Evolutionary conservation across 257 asterid genomes (phyloP), one percentile per base, ranked within the genome.

Genomic region (Nicotiana knightiana): DNA sequence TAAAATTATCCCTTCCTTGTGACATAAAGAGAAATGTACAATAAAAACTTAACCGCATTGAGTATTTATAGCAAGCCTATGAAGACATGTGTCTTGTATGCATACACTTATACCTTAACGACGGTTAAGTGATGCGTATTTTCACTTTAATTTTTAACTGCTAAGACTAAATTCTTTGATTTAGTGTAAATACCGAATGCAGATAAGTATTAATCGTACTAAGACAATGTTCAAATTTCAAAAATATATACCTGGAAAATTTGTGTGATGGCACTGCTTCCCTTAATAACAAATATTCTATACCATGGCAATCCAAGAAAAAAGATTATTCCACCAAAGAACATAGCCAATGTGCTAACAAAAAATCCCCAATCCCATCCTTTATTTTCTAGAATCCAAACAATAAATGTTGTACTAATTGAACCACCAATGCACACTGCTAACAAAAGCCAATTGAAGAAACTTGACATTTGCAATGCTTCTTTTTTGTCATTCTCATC

Each of bases 311-410:
- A 81, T 9, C 97, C 98, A 9, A 33, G 67, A 17, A 85, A 82
- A 48, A 91, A 89, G 21, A 85, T 63, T 8, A 92, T 9, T 0
- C 88, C 70, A 1, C 87, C 96, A 0, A 87, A n/a, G 79, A 91
- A 84, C 92, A 92, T 86, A n/a, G 93, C 88, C 63, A 90, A 17
- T 0, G 94, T 81, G 76, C 94, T 84, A 3, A 87, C 85, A 10
- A 89, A 71, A 15, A 90, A 87, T 0, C 98, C 96, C 88, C 86
- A 82, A 1, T 88, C 98, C 97, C 97, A 92, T 21, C 96, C 98
- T 88, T 88, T 93, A 79, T 92, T 90, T 75, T 92, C 91, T 86
- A 91, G 90, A 33, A 92, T 85, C 96, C 96, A 93, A 7, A 93
- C 97, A 13, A 92, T 13, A 33, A 93, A 73, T 21, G 94, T 90